These are phyloP conservation scores for Suillus decipiens DNA, from an alignment of 768 basidiomycete species.

Conservation along the genomic window DNA sequence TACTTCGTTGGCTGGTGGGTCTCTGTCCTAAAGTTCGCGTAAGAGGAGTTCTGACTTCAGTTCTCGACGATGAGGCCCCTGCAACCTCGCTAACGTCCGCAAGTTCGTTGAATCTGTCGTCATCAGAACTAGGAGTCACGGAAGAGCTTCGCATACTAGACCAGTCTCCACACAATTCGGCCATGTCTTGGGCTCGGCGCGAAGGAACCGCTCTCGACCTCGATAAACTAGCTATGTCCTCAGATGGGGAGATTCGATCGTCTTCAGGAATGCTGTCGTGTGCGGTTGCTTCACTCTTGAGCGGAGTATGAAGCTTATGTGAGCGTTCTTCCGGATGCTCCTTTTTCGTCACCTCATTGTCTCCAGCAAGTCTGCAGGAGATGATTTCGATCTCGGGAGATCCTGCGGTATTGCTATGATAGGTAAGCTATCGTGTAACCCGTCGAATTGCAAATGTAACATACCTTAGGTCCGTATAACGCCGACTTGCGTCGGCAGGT, in stretches of 20 bases:
- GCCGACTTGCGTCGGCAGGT: not conserved
- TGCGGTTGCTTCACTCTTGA: not conserved
- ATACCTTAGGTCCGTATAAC: not conserved
- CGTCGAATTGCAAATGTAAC: not conserved
- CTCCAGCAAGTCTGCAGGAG: slow-evolving; percentile 10
- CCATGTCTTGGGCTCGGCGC: slow-evolving; percentile 1
- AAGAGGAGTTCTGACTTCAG: not conserved
- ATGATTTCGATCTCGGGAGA: slow-evolving; percentile 14
- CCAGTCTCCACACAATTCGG: slow-evolving; percentile 2
- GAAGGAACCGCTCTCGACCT: not conserved
- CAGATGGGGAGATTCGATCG: not conserved
- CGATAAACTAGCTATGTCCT: not conserved
- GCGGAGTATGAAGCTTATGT: not conserved
- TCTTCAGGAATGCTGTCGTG: not conserved
- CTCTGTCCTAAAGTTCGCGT: not conserved
- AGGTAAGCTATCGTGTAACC: not conserved
- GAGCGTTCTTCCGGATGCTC: not conserved
- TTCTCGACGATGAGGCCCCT: not conserved
- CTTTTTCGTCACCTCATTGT: not conserved
- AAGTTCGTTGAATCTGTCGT: not conserved
- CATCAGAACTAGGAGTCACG: not conserved
- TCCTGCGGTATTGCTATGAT: not conserved
- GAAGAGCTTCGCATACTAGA: not conserved
- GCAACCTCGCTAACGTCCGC: not conserved
- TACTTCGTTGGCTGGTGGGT: not conserved